Evolutionary conservation across 345 rosid species (phyloP).

Genomic region (Boechera retrofracta): DNA sequence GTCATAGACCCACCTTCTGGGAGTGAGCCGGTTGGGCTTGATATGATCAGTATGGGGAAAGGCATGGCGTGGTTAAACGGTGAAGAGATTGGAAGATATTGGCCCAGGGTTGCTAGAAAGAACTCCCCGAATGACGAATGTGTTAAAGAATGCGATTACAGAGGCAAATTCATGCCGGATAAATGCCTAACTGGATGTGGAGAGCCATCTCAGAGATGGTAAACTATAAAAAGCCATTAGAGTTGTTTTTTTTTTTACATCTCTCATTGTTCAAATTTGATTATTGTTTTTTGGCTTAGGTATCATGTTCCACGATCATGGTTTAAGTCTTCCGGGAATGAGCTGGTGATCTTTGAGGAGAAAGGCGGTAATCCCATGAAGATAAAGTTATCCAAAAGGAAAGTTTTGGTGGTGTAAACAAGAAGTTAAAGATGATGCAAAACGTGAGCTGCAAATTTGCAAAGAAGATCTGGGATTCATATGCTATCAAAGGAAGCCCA

Average conservation of each 20-base stretch:
- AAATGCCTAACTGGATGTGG: constrained; percentile 93
- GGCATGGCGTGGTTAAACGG: constrained; percentile 98
- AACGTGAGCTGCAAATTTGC: too few relatives aligned
- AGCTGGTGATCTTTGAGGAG: constrained; percentile 89
- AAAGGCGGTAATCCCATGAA: constrained; percentile 82
- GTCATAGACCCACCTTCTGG: constrained; percentile 78
- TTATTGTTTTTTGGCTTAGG: constrained; percentile 50
- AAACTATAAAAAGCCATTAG: constrained; percentile 15
- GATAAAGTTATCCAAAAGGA: constrained; percentile 69
- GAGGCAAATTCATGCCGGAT: constrained; percentile 77
- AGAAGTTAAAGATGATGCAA: constrained; percentile 2
- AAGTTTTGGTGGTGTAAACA: constrained; percentile 38
- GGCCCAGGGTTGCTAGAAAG: constrained; percentile 64
- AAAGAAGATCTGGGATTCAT: constrained; percentile 34
- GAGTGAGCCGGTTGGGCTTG: constrained; percentile 84
- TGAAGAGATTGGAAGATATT: constrained; percentile 95
- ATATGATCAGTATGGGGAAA: constrained; percentile 93
- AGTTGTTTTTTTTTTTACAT: neutral
- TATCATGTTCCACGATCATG: constrained; percentile 95
- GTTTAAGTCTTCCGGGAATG: constrained; percentile 87
- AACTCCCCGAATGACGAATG: constrained; percentile 58
- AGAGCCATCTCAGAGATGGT: constrained; percentile 96
- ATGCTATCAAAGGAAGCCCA: constrained; percentile 22
- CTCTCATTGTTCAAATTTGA: constrained; percentile 14
- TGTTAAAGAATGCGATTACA: constrained; percentile 72